Evolutionary conservation across 805 yeast species (phyloP), one percentile per base, ranked within the genome.

Genomic region (Nakazawaea peltata): DNA sequence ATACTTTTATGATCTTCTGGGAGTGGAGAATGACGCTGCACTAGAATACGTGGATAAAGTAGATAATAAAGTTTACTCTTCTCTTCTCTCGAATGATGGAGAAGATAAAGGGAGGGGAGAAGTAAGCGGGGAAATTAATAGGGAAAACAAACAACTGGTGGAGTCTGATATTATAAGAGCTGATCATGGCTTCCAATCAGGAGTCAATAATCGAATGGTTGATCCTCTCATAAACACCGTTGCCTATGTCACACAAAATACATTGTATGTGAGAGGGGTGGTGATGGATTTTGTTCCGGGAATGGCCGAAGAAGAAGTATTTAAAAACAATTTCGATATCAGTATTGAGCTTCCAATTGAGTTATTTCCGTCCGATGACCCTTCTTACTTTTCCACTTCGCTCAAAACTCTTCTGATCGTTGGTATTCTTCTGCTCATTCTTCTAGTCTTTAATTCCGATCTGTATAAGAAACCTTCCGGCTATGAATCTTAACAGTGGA

Each of bases 151-250:
- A 9, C 17, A 13, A 9, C 18, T 12, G n/a, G 25, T 22, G 9
- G 18, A 28, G 31, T 3, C n/a, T 10, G 22, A 24, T 9, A 10
- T 35, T 3, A 18, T 24, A 3, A 16, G 12, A 4, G 30, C 17
- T 9, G 40, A 37, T 18, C 40, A 37, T 28, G 40, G 40, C 4
- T 19, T 28, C 5, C 35, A 37, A 9, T 33, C 32, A 29, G 36
- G 36, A 2, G 19, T 37, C 18, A 37, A 37, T 23, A 28, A 32
- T 13, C 18, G 26, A 11, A 11, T 28, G 18, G 11, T 22, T 22
- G 35, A 31, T n/a, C 39, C 39, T 3, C 15, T 36, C 7, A 19
- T 36, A 3, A 36, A 36, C 27, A 35, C 31, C 2, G n/a, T 36
- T 4, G 34, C 35, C 6, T 22, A 21, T 12, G 15, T 31, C 13